Base-by-base conservation (phyloP, 441 rosid genomes). In the Flueggea neowawraea region DNA sequence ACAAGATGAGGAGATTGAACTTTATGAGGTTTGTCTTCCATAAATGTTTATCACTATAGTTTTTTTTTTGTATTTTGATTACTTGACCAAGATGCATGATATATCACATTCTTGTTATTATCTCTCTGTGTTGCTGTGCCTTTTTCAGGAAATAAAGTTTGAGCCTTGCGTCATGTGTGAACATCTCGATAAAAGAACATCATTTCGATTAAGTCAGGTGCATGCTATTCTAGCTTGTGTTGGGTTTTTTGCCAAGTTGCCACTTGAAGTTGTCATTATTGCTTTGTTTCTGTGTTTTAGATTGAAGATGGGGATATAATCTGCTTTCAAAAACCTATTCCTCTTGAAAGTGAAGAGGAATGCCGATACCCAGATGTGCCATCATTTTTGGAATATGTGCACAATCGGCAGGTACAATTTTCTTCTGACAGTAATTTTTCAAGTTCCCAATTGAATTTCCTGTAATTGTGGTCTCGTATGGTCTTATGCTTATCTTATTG, bases 251-350 rank as follows among this genome's bases (percentile, higher is more conserved):
- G 51, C 66, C 53, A 55, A 54, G 60, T 72, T 67, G 31, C 55
- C 15, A 15, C 28, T 55, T 36, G 54, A 32, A 32, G 32, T 33
- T 13, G 44, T 36, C 17, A 52, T 12, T 51, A 58, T 55, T 14
- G 45, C 15, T 64, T 52, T 57, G 33, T 41, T 43, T 36, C 36
- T 72, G 58, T 67, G 51, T 36, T 80, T 69, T 82, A 95, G 99
- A 79, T 95, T 71, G 98, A 89, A 83, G 98, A 95, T 82, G 99
- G 99, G 64, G 99, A 95, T 65, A 86, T 95, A 68, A 86, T 91
- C 65, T 91, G 99, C 82, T 95, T 82, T 79, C 99, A 95, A 80
- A 91, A 86, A 79, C 65, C 80, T 71, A 1, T 36, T 8, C 57
- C 82, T 67, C 54, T 58, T 55, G 80, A 78, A 71, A 70, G 68